phyloP scores from a whole-genome alignment of 768 basidiomycete genomes.

The Terana coerulea region DNA sequence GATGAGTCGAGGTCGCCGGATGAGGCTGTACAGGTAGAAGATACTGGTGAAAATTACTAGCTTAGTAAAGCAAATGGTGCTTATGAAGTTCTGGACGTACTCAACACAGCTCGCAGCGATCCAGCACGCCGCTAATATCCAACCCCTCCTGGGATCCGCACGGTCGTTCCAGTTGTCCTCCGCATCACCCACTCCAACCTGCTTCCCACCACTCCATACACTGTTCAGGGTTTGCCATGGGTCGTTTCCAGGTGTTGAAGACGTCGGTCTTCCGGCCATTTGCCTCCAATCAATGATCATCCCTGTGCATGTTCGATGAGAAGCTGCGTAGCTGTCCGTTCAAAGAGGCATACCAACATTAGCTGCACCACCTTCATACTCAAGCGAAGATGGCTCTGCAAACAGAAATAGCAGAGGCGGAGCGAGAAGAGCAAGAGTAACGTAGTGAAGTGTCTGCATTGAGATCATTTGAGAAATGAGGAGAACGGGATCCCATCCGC shows the following conservation, averaged over 20 bases:
- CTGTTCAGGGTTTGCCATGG: slow-evolving; percentile 65
- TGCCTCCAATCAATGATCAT: slow-evolving; percentile 99
- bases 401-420: slow-evolving; percentile 76
- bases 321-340: no score
- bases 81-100: slow-evolving; percentile 49
- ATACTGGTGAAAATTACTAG: slow-evolving; percentile 36
- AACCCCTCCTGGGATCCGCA: slow-evolving; percentile 77
- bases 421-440: slow-evolving; percentile 77
- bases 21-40: slow-evolving; percentile 80
- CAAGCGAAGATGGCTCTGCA: slow-evolving; percentile 66
- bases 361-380: slow-evolving; percentile 75
- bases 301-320: slow-evolving; percentile 36
- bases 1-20: slow-evolving; percentile 89
- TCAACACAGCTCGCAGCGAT: slow-evolving; percentile 76
- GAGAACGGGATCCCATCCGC: slow-evolving; percentile 85
- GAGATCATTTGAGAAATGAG: slow-evolving; percentile 94
- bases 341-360: slow-evolving; percentile 55
- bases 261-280: slow-evolving; percentile 82
- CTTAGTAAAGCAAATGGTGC: background rate
- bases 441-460: slow-evolving; percentile 90
- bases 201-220: slow-evolving; percentile 79
- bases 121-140: slow-evolving; percentile 91
- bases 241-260: slow-evolving; percentile 43
- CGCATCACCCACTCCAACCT: slow-evolving; percentile 59
- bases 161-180: slow-evolving; percentile 54